Conservation (phyloP, 2,329 filamentous ascomycete species). For the Diaporthe eres region DNA sequence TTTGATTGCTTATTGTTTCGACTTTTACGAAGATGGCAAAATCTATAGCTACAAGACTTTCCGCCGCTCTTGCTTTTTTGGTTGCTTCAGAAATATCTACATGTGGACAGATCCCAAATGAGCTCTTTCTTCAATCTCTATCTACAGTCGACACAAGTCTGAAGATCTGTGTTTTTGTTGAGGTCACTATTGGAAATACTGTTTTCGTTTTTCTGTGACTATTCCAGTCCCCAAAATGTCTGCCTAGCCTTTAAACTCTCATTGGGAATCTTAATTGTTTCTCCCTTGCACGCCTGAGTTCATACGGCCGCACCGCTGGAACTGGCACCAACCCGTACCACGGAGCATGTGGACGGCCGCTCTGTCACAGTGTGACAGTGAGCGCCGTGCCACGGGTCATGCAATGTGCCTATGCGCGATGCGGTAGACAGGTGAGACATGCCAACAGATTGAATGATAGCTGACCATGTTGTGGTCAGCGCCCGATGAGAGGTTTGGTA, state of each 20-base stretch:
- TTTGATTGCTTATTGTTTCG: too few relatives aligned
- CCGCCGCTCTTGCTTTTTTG: too few relatives aligned
- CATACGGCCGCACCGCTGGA: constrained; percentile 17
- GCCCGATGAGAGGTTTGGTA: not conserved
- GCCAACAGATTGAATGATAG: not conserved
- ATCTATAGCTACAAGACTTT: too few relatives aligned
- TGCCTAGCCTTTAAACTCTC: not conserved
- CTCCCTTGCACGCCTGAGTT: not conserved
- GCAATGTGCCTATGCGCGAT: constrained; percentile 27
- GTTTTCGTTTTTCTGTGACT: not conserved
- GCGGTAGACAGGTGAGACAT: constrained; percentile 14
- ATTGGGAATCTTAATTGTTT: not conserved
- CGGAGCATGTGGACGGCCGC: constrained; percentile 1
- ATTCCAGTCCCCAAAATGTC: too few relatives aligned
- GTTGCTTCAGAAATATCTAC: too few relatives aligned
- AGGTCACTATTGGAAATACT: too few relatives aligned
- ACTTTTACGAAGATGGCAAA: too few relatives aligned
- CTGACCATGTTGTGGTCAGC: not conserved
- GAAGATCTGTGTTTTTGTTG: too few relatives aligned
- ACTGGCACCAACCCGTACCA: not conserved
- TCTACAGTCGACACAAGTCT: too few relatives aligned
- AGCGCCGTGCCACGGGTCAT: constrained; percentile 14
- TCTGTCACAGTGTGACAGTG: constrained; percentile 18
- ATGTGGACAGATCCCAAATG: too few relatives aligned
- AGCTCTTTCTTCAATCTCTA: too few relatives aligned